A percentile compares a stretch with the other conserved stretches of the same genome.
Evolutionary conservation across 495 filamentous ascomycete genomes (phyloP).

Genomic region (Aspergillus bridgeri): DNA sequence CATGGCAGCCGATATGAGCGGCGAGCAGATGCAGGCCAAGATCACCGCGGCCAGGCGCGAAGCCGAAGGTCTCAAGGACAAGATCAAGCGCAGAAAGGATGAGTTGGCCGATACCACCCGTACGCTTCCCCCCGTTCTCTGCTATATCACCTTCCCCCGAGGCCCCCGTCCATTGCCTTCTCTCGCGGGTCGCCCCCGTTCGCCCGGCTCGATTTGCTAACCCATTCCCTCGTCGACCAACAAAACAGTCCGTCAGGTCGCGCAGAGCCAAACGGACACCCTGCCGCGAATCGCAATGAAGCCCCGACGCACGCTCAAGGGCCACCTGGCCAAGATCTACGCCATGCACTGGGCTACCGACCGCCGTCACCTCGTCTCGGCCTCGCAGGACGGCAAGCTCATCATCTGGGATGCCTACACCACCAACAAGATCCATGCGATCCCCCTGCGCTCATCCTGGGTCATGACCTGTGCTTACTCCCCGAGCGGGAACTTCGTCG

Average conservation of each 20-base stretch:
- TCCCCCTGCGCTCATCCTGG: constrained; percentile 97
- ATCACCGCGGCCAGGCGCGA: constrained; percentile 97
- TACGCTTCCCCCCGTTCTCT: constrained; percentile 50
- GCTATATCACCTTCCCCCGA: too few species aligned
- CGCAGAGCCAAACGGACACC: constrained; percentile 80
- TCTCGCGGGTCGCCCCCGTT: constrained; percentile 2
- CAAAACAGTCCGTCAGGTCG: constrained; percentile 84
- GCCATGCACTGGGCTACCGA: constrained; percentile 99
- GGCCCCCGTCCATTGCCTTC: background rate
- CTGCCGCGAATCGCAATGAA: constrained; percentile 95
- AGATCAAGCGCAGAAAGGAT: constrained; percentile 99
- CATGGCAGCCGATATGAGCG: constrained; percentile 62
- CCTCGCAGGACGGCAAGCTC: constrained; percentile 97
- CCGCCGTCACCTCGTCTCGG: constrained; percentile 93
- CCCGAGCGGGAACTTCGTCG: constrained; percentile 96
- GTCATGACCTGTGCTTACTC: constrained; percentile 99
- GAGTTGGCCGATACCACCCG: constrained; percentile 95
- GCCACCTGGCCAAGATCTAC: constrained; percentile 98
- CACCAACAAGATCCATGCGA: constrained; percentile 99
- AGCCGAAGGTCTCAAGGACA: constrained; percentile 95
- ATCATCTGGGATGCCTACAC: constrained; percentile 99
- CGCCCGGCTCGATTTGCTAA: background rate
- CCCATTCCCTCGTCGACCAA: constrained; percentile 23
- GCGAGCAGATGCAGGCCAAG: constrained; percentile 76
- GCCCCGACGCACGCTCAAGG: constrained; percentile 90